Base-by-base conservation (phyloP, 805 yeast species). In the Starmerella roubikii region DNA sequence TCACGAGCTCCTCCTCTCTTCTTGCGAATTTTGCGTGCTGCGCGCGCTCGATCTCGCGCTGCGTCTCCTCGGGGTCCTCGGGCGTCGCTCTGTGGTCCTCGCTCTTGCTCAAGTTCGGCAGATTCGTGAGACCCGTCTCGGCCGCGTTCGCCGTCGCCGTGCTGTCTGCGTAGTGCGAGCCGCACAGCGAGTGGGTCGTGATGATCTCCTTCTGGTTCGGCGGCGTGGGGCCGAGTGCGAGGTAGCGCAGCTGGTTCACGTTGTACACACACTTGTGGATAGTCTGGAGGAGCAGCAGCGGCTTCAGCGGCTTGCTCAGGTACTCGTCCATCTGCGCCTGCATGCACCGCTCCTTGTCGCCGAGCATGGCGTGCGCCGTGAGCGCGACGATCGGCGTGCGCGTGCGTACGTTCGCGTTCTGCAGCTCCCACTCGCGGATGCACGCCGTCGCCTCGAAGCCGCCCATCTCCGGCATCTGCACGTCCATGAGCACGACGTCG, bases 391-490 rank as follows among this genome's bases (percentile, higher is more conserved):
- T 83, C 17, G 94, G 94, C 1, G 88, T 78, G 42, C 93, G 68
- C 44, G 78, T 74, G 24, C 80, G 69, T 37, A 76, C 68, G 32
- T 86, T 84, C 46, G 77, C 76, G 17, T 75, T 69, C 58, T 77
- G 78, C 63, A 71, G 74, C 59, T 83, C 94, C 93, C 93, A 82
- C 54, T 79, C 84, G 50, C 94, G 66, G 38, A 83, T 83, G 58
- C 75, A 74, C 34, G 78, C 82, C 1, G 94, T 82, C 2, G 94
- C 93, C 54, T 83, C 94, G 57, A 83, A 83, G 0, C 94, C 94
- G 22, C 94, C 93, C 91, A 83, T 84, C 13, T 81, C 82, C 8
- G 94, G 94, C 94, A 83, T 83, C 58, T 83, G 94, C 32, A 83
- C 93, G 62, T 83, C 94, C 94, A 83, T 83, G 49, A 83, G 68